Base-by-base conservation (phyloP, 345 rosid species). In the Melaleuca quinquenervia region DNA sequence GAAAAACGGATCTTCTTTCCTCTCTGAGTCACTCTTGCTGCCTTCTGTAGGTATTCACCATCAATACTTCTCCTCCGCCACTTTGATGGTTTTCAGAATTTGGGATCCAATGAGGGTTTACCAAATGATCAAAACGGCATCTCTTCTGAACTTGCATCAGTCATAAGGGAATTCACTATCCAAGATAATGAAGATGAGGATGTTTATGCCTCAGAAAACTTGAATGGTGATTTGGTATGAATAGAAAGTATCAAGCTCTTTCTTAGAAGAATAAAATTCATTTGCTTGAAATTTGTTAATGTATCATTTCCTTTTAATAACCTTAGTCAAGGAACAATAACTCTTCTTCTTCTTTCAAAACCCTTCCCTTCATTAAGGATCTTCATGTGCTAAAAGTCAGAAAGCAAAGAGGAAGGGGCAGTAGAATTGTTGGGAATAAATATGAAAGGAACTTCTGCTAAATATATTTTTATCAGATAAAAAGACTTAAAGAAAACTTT, bases 31-130 rank as follows among this genome's bases (percentile, higher is more conserved):
- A 75, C 84, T 86, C 50, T 55, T 88, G 53, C 58, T 82, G 85
- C 90, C 83, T 86, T 88, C 88, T 86, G 58, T 93, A 97, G 98
- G 84, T 97, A 96, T 88, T 90, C 94, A 27, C 98, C 98, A 45
- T 82, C 98, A 16, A 94, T 97, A 87, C 94, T 97, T 92, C 90
- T 97, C 88, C 99, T 96, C 82, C 96, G 93, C 84, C 98, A 95
- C 90, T 97, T 97, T 88, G 98, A 97, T 75, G 95, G 93, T 90
- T 93, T 96, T n/a, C 94, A 91, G 87, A 91, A 94, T 91, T 87
- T 93, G 91, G 93, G 84, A 82, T 94, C 95, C 27, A 92, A 91
- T 55, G 98, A 95, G 83, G 95, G 98, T 87, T 92, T 92, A 85
- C 88, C 89, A 85, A 93, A 90, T 86, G 96, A 97, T 84, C 99